phyloP scores from a whole-genome alignment of 176 grass and related monocot species.

The Zoysia pacifica region DNA sequence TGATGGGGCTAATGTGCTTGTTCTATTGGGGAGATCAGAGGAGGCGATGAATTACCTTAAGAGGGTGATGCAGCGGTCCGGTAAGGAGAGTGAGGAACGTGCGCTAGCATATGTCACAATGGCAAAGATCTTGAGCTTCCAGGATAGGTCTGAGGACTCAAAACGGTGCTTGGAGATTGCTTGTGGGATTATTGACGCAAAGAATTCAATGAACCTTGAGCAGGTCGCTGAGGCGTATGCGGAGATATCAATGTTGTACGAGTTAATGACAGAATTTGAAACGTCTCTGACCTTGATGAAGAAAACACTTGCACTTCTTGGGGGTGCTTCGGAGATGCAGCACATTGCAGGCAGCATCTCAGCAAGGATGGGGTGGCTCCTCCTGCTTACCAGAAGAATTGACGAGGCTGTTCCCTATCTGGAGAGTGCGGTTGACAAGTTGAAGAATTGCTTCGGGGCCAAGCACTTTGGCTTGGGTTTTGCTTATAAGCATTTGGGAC shows the following conservation, averaged over 20 bases:
- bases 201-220: constrained; percentile 22
- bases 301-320: constrained; percentile 53
- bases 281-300: constrained; percentile 70
- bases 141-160: constrained; percentile 58
- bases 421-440: constrained; percentile 58
- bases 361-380: constrained; percentile 70
- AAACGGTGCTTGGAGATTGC: constrained; percentile 73
- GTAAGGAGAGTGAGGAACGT: constrained; percentile 62
- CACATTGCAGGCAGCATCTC: constrained; percentile 65
- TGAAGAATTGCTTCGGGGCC: constrained; percentile 70
- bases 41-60: constrained; percentile 57
- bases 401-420: constrained; percentile 68
- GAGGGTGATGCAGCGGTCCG: constrained; percentile 46
- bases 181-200: constrained; percentile 62
- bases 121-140: constrained; percentile 53
- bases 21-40: constrained; percentile 54
- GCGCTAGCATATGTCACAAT: constrained; percentile 58
- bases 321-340: constrained; percentile 51
- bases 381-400: constrained; percentile 52
- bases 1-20: constrained; percentile 56
- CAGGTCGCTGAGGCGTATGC: constrained; percentile 50
- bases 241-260: constrained; percentile 63
- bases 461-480: constrained; percentile 76
- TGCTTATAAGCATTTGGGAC: constrained; percentile 69
- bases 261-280: constrained; percentile 64